Evolutionary conservation across 2,329 filamentous ascomycete species (phyloP).

Genomic region (Scedosporium aurantiacum): DNA sequence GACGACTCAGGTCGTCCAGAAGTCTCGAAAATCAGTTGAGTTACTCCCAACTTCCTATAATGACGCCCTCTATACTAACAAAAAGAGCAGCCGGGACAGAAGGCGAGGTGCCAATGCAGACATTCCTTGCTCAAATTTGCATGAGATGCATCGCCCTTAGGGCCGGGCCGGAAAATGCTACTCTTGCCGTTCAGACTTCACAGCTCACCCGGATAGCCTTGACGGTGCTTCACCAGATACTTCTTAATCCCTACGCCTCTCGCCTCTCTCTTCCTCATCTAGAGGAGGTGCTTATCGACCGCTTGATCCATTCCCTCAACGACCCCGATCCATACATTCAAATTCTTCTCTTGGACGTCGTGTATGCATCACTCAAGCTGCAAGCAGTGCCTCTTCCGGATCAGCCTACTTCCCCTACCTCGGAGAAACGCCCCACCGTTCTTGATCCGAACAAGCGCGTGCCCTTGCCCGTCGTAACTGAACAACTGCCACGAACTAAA

Average conservation of each 20-base stretch:
- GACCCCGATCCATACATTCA: constrained; percentile 61
- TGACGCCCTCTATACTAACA: neutral
- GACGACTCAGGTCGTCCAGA: constrained; percentile 33
- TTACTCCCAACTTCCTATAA: constrained; percentile 10
- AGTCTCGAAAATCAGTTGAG: constrained; percentile 39
- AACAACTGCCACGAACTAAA: constrained; percentile 25
- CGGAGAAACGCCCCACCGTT: constrained; percentile 34
- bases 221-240: constrained; percentile 57
- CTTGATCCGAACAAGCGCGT: constrained; percentile 21
- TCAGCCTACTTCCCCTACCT: constrained; percentile 29
- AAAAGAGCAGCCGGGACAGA: constrained; percentile 35
- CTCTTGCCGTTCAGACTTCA: constrained; percentile 37
- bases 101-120: constrained; percentile 50
- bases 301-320: constrained; percentile 49
- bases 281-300: constrained; percentile 59
- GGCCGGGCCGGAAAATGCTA: constrained; percentile 21
- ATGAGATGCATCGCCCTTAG: constrained; percentile 47
- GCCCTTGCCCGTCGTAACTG: neutral
- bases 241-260: constrained; percentile 50
- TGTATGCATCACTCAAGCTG: constrained; percentile 62
- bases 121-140: constrained; percentile 56
- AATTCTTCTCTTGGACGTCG: constrained; percentile 66
- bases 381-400: constrained; percentile 32
- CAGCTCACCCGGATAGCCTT: constrained; percentile 63
- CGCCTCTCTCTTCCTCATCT: constrained; percentile 53